Percentiles rank a stretch among this genome's conserved stretches.
Conservation (phyloP, 805 yeast genomes). For the Osmozyma mogii region DNA sequence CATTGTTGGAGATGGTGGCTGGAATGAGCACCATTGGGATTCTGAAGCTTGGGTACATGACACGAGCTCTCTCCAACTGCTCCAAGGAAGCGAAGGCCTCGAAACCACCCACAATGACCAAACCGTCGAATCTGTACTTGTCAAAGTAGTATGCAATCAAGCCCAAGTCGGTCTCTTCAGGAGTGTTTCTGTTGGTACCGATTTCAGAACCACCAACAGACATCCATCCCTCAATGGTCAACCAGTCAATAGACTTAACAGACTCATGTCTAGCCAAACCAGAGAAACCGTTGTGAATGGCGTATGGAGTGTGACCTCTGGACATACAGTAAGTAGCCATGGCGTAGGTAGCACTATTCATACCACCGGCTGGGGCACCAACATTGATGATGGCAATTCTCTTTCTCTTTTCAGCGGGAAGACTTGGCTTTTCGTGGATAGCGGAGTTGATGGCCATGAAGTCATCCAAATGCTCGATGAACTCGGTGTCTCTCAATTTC, state of each 20-base stretch:
- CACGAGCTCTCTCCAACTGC: constrained; percentile 54
- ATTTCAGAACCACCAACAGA: constrained; percentile 72
- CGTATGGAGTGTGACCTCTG: constrained; percentile 64
- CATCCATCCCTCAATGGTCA: constrained; percentile 67
- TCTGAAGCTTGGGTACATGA: constrained; percentile 59
- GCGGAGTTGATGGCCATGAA: constrained; percentile 45
- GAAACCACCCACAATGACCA: constrained; percentile 73
- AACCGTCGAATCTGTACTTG: constrained; percentile 61
- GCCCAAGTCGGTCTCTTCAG: constrained; percentile 56
- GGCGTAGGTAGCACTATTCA: constrained; percentile 72
- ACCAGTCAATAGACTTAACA: constrained; percentile 55
- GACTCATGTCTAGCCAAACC: constrained; percentile 61
- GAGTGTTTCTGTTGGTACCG: constrained; percentile 71
- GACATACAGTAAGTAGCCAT: constrained; percentile 70
- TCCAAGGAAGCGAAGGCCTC: constrained; percentile 70
- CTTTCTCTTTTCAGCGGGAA: constrained; percentile 46
- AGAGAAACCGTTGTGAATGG: constrained; percentile 66
- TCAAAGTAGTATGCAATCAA: constrained; percentile 65
- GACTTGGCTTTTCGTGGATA: constrained; percentile 28
- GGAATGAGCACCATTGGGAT: constrained; percentile 76
- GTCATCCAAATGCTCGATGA: constrained; percentile 55
- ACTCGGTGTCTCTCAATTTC: constrained; percentile 62
- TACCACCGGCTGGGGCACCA: constrained; percentile 77
- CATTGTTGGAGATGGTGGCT: constrained; percentile 73
- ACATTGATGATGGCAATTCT: constrained; percentile 66